Base-by-base conservation (phyloP, 2,329 filamentous ascomycete genomes). In the Fusarium sp. region DNA sequence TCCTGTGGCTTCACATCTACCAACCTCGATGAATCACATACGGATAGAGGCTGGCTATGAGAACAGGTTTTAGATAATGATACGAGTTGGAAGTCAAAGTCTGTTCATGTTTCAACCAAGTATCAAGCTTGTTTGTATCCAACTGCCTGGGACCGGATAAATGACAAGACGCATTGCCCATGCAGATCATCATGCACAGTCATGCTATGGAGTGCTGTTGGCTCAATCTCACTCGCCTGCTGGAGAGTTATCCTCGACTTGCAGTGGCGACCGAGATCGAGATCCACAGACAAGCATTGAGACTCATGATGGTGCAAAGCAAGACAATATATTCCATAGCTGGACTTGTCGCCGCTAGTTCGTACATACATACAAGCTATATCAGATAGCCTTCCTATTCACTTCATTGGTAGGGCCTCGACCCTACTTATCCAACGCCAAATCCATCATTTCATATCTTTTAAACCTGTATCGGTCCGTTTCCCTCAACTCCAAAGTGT, bases 181-280 rank as follows among this genome's bases (percentile, higher is more conserved):
- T 77, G 75, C 69, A 69, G 71, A 75, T 77, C 73, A 73, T 74
- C 56, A 72, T 75, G 68, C 74, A 76, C 66, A 58, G 65, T 58
- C 59, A 51, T 31, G 27, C 17, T 51, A n/a, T 57, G 42, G 42
- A 24, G 42, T 46, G 62, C 33, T 40, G 46, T 69, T 71, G 62
- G 53, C 40, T 22, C n/a, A 20, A 20, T 59, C 36, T 59, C 36
- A 44, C 36, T 24, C 31, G 46, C 17, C 44, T 35, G 40, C n/a
- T 44, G 17, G 29, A 49, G 58, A 27, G 14, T 36, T 51, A 22
- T 51, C 31, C 58, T 61, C 16, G 42, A 27, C 42, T 38, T 53
- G 60, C 66, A 71, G 67, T 73, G 71, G 71, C 70, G 63, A 71
- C 36, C 36, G 27, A 27, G 16, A 44, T 64, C 55, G 27, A 73